phyloP scores from a whole-genome alignment of 202 grass and related monocot species.

The Schoenoplectus triqueter region DNA sequence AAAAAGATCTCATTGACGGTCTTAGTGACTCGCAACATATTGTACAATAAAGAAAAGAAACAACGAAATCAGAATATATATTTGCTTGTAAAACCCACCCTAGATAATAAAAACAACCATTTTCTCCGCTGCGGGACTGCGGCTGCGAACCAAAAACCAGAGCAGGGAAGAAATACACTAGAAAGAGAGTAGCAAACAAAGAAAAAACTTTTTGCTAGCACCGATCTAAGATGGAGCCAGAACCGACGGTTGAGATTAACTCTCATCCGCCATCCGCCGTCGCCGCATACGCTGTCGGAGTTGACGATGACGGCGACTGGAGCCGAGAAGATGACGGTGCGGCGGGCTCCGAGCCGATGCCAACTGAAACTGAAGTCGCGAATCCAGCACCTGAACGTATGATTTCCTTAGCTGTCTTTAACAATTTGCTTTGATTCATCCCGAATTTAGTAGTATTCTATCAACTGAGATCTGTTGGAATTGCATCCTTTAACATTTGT shows the following conservation, averaged over 20 bases:
- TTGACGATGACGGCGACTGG: conserved; percentile 32
- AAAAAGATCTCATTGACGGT: too few relatives aligned
- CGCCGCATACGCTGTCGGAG: neutral
- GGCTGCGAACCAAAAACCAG: neutral
- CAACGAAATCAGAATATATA: neutral
- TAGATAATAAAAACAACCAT: conserved; percentile 2
- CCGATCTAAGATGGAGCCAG: conserved; percentile 28
- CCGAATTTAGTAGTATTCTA: neutral
- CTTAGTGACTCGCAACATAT: neutral
- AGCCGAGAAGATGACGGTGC: conserved; percentile 24
- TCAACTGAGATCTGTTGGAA: conserved; percentile 15
- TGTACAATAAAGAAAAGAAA: neutral
- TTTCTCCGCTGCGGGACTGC: neutral
- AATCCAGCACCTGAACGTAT: conserved; percentile 1
- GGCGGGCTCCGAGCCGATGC: conserved; percentile 12
- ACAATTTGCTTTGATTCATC: neutral
- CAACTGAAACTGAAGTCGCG: neutral
- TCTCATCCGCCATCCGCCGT: conserved; percentile 10
- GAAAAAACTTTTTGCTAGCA: neutral
- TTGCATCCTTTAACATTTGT: conserved; percentile 3
- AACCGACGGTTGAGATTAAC: conserved; percentile 18
- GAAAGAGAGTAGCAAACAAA: neutral
- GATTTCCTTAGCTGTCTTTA: neutral
- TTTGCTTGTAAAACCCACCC: neutral
- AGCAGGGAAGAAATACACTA: neutral